Evolutionary conservation across 331 rosid genomes (phyloP).

Genomic region (Spiraea crenata): DNA sequence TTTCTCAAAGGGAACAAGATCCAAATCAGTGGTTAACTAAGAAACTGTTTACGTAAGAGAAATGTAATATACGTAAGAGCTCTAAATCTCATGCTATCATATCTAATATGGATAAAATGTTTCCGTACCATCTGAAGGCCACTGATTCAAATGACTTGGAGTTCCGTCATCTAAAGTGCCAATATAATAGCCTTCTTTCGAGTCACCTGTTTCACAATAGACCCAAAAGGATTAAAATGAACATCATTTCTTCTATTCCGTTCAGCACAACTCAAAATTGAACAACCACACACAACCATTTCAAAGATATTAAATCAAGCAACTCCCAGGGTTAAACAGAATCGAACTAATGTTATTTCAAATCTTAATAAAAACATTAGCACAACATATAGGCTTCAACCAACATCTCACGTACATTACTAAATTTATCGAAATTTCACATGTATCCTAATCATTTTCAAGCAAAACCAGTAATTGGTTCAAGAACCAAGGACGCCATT

Average conservation of each 20-base stretch:
- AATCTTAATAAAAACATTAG: too few species aligned
- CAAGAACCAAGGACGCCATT: too few species aligned
- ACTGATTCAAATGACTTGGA: conserved; percentile 49
- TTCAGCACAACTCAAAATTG: neutral
- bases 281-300: neutral
- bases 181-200: conserved; percentile 66
- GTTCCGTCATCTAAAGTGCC: conserved; percentile 54
- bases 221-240: too few species aligned
- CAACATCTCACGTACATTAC: too few species aligned
- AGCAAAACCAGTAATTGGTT: too few species aligned
- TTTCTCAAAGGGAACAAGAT: conserved; percentile 23
- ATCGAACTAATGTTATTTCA: too few species aligned
- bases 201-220: too few species aligned
- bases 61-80: neutral
- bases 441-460: too few species aligned
- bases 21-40: neutral
- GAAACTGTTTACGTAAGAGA: neutral
- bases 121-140: conserved; percentile 67
- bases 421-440: too few species aligned
- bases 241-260: neutral
- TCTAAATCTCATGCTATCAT: neutral
- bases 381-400: too few species aligned
- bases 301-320: too few species aligned
- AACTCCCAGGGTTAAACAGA: too few species aligned
- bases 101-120: neutral